These are phyloP conservation scores for Desmodesmus armatus DNA, from an alignment of 139 green algal genomes.

Conservation along the genomic window DNA sequence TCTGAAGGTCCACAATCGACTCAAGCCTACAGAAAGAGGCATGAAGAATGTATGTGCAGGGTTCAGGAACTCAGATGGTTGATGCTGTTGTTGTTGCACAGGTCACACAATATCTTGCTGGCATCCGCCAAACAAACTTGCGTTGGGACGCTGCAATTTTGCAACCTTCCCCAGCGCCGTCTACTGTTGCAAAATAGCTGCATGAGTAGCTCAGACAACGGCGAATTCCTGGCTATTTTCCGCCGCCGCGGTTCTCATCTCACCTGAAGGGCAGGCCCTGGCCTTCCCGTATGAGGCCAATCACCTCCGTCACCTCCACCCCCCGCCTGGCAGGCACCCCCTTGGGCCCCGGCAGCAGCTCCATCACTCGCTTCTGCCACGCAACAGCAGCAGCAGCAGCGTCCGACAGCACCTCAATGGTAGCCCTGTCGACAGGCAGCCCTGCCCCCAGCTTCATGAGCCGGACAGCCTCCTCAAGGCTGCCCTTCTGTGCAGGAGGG, in stretches of 20 bases:
- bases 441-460: background rate
- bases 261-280: conserved; percentile 31
- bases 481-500: conserved; percentile 15
- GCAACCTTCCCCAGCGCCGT: too few species aligned
- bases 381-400: conserved; percentile 30
- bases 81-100: too few species aligned
- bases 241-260: too few species aligned
- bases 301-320: conserved; percentile 1
- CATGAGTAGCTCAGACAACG: too few species aligned
- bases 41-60: too few species aligned
- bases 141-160: too few species aligned
- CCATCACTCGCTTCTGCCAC: conserved; percentile 28
- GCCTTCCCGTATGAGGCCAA: background rate
- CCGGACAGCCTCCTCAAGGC: conserved; percentile 13
- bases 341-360: conserved; percentile 22
- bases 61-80: too few species aligned
- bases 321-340: background rate
- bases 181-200: too few species aligned
- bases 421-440: conserved; percentile 8
- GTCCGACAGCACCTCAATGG: conserved; percentile 7
- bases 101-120: too few species aligned
- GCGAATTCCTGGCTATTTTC: too few species aligned
- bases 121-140: too few species aligned
- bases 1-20: background rate
- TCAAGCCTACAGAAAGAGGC: background rate